Evolutionary conservation across 768 basidiomycete genomes (phyloP), one percentile per base, ranked within the genome.

Genomic region (Cyclocybe cylindracea): DNA sequence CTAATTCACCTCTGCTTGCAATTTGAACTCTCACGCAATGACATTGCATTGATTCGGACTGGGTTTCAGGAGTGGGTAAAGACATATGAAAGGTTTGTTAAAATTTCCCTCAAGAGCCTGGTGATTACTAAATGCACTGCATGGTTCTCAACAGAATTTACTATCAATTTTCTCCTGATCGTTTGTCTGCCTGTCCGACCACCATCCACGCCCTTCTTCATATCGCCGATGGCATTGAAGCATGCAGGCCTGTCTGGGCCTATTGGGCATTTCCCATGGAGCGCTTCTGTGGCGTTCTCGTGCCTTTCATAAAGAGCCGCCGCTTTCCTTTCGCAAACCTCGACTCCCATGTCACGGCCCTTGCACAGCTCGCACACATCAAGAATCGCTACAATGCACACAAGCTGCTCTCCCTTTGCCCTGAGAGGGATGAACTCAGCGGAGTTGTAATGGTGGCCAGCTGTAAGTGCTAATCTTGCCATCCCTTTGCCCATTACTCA

Each of bases 231-330:
- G 54, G 61, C 9, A 75, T 76, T 32, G 43, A 62, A 39, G 53
- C 45, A 3, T 54, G 51, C 16, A 73, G 74, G 0, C 74, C 70
- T 6, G 68, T 73, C 4, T 74, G n/a, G n/a, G n/a, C n/a, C n/a
- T n/a, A n/a, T n/a, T n/a, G n/a, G 73, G 66, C 71, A 5, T 76
- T 75, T 56, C 60, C 67, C 2, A 74, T 71, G 61, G 73, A 77
- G 50, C 61, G 65, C 19, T 44, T 44, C 13, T n/a, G n/a, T n/a
- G n/a, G n/a, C n/a, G n/a, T n/a, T n/a, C n/a, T n/a, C 8, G 4
- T 34, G 14, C 44, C 19, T 7, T 29, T 3, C 18, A 52, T 45
- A n/a, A 46, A 46, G 33, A 53, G 51, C 29, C 51, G 39, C 11
- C 37, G 53, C 1, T 51, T 41, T 41, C n/a, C 10, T 43, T 49